phyloP scores from a whole-genome alignment of 305 asterid species.

The Euphrasia arctica region DNA sequence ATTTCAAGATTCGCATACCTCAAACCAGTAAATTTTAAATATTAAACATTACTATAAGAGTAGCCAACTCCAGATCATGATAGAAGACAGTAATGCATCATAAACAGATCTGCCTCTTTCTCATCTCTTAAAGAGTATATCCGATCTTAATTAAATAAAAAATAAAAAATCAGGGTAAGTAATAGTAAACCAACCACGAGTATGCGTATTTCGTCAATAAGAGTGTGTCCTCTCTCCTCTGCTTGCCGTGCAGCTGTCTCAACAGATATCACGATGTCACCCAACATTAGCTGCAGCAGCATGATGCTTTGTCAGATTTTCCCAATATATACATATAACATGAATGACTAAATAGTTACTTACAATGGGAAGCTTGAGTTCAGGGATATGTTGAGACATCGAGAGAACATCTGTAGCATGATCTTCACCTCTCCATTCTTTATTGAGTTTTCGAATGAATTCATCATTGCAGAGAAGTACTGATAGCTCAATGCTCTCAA shows the following conservation, averaged over 20 bases:
- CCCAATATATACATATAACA: slow-evolving; percentile 10
- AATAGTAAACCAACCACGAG: slow-evolving; percentile 60
- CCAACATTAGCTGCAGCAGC: slow-evolving; percentile 84
- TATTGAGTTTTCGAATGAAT: slow-evolving; percentile 77
- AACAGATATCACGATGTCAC: slow-evolving; percentile 89
- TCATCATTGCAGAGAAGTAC: slow-evolving; percentile 91
- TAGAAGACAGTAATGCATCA: slow-evolving; percentile 8
- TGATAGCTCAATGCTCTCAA: slow-evolving; percentile 80
- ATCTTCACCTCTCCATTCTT: slow-evolving; percentile 97
- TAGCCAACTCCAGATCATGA: slow-evolving; percentile 23
- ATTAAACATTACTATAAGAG: slow-evolving; percentile 8
- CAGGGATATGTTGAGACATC: slow-evolving; percentile 95
- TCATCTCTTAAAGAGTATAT: slow-evolving; percentile 7
- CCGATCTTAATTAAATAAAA: no score
- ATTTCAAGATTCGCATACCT: slow-evolving; percentile 5
- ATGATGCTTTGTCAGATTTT: slow-evolving; percentile 30
- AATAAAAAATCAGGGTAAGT: background rate
- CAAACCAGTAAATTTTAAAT: slow-evolving; percentile 4
- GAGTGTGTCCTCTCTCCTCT: slow-evolving; percentile 85
- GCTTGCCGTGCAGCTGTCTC: slow-evolving; percentile 99
- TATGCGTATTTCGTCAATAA: slow-evolving; percentile 95
- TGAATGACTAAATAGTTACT: slow-evolving; percentile 30
- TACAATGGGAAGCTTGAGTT: slow-evolving; percentile 84
- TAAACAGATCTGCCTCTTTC: slow-evolving; percentile 17
- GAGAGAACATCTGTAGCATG: slow-evolving; percentile 96